Base-by-base conservation (phyloP, 1,284 basidiomycete genomes). In the Sanghuangporus weigelae region DNA sequence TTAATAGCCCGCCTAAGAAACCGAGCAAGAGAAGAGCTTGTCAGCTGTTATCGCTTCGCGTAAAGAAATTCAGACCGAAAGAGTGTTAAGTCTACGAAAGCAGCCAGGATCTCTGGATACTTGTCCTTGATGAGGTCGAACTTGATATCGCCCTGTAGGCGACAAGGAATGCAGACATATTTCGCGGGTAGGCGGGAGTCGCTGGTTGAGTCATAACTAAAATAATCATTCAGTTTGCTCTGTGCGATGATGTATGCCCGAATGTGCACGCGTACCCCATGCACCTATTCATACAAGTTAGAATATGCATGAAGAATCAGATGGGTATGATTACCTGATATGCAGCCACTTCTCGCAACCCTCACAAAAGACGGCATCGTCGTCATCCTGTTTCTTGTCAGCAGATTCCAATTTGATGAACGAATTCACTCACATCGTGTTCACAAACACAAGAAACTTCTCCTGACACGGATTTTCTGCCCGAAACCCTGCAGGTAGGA, bases 271-370 rank as follows among this genome's bases (percentile, higher is more conserved):
- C 73, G 60, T 72, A 88, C 85, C 90, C 90, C 84, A 90, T 89
- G 71, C 90, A 92, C 90, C 90, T 92, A n/a, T 48, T 44, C 23
- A 39, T 4, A 10, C 12, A 62, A 53, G 58, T 58, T 23, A 21
- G 36, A 8, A 31, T 59, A 36, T 23, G 23, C 55, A 16, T 8
- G 21, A 50, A 57, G 26, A 14, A 10, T 61, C 73, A 81, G 63
- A 64, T 11, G n/a, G 12, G 6, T 14, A 14, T 7, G 16, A 16
- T 11, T 16, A 90, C 89, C 90, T 92, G 55, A 85, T 68, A 72
- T 92, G 90, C 71, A 82, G 87, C 89, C 90, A 91, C 61, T 77
- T 80, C 16, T 76, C 77, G 71, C 90, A 92, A 6, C 83, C 84
- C 65, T 91, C 89, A 69, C 90, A 92, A 63, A 82, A 78, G 64